phyloP scores from a whole-genome alignment of 768 basidiomycete species.

The Mycena polygramma region DNA sequence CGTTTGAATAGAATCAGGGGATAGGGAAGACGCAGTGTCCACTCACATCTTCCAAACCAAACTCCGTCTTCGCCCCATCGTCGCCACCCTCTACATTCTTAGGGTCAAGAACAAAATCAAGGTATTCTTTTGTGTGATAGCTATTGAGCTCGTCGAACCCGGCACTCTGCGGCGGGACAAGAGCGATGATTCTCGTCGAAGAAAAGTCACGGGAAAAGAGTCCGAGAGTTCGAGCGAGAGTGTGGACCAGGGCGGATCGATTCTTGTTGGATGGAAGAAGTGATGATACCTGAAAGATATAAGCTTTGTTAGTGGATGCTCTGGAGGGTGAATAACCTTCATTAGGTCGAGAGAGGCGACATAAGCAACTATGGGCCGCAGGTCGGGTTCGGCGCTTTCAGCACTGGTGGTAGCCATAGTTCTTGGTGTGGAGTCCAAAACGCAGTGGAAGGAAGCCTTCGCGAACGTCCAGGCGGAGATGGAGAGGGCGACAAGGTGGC shows the following conservation, averaged over 20 bases:
- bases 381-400: constrained; percentile 21
- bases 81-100: constrained; percentile 41
- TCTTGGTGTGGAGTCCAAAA: not conserved
- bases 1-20: not conserved
- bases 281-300: constrained; percentile 55
- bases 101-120: constrained; percentile 67
- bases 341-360: constrained; percentile 36
- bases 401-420: constrained; percentile 6
- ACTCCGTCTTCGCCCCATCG: constrained; percentile 49
- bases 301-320: not conserved
- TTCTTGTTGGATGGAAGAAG: constrained; percentile 78
- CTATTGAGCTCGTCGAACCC: constrained; percentile 66
- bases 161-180: constrained; percentile 69
- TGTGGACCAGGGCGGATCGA: constrained; percentile 76
- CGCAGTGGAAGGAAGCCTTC: too few species aligned
- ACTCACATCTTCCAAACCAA: constrained; percentile 73
- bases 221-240: constrained; percentile 66
- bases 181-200: constrained; percentile 48
- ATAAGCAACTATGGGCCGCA: constrained; percentile 22
- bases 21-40: not conserved
- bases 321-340: constrained; percentile 9
- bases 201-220: constrained; percentile 54
- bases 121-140: constrained; percentile 82
- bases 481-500: too few species aligned
- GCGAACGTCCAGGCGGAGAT: too few species aligned